Percentiles rank a stretch among this genome's conserved stretches.
phyloP scores from a whole-genome alignment of 1,139 yeast species.

The Candida anutae region DNA sequence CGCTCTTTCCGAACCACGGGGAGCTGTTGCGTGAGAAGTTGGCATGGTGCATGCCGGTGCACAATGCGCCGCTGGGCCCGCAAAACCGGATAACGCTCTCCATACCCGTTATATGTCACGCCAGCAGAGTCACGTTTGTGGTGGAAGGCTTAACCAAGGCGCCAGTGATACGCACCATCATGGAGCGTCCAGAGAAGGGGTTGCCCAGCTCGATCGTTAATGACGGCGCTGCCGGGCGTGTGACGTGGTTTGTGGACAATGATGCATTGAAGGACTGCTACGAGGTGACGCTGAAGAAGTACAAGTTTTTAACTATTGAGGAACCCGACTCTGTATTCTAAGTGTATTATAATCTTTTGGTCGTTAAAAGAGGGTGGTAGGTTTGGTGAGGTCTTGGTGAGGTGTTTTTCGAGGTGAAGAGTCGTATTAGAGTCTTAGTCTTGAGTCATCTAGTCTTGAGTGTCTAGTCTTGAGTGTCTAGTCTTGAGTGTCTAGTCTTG shows the following conservation, averaged over 20 bases:
- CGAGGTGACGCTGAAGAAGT: slow-evolving; percentile 65
- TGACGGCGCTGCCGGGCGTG: slow-evolving; percentile 94
- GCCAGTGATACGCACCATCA: slow-evolving; percentile 81
- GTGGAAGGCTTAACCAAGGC: slow-evolving; percentile 96
- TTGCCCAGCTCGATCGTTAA: slow-evolving; percentile 90
- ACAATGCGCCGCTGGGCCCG: slow-evolving; percentile 89
- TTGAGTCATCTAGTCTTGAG: too few species aligned
- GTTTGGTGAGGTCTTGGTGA: too few species aligned
- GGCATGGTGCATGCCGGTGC: slow-evolving; percentile 96
- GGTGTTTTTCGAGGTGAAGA: too few species aligned
- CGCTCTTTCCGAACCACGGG: slow-evolving; percentile 83
- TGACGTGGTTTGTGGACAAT: slow-evolving; percentile 95
- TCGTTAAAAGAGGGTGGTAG: too few species aligned
- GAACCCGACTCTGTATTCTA: slow-evolving; percentile 3
- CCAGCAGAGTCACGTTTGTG: slow-evolving; percentile 86
- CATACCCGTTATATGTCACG: slow-evolving; percentile 91
- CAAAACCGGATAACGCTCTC: slow-evolving; percentile 82
- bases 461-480: too few species aligned
- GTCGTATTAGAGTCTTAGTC: too few species aligned
- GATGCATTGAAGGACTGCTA: slow-evolving; percentile 85
- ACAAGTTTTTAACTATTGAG: slow-evolving; percentile 45
- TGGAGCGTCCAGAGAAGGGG: slow-evolving; percentile 97
- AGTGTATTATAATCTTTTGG: too few species aligned
- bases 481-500: too few species aligned
- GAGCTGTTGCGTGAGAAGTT: slow-evolving; percentile 81